phyloP scores from a whole-genome alignment of 2,329 filamentous ascomycete genomes.

The Trichoderma sp. region DNA sequence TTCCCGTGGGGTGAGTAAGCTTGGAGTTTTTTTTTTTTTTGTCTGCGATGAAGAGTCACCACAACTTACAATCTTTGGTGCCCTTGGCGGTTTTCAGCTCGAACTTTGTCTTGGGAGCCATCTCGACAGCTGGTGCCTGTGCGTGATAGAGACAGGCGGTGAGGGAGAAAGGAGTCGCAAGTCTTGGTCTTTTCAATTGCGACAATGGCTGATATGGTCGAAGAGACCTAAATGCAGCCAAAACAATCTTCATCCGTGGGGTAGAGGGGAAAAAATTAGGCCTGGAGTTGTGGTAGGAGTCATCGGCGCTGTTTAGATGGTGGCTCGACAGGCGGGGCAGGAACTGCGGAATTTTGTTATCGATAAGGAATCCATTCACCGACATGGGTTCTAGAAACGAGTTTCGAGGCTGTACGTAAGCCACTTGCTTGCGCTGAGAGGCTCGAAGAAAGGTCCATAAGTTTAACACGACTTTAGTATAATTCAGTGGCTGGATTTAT shows the following conservation, averaged over 20 bases:
- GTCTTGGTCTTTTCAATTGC: slow-evolving; percentile 9
- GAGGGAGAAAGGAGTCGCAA: slow-evolving; percentile 21
- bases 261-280: slow-evolving; percentile 21
- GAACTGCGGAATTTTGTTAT: slow-evolving; percentile 15
- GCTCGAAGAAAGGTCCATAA: too few species aligned
- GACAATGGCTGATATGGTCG: slow-evolving; percentile 19
- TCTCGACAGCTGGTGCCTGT: slow-evolving; percentile 25
- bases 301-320: slow-evolving; percentile 16
- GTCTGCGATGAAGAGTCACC: slow-evolving; percentile 35
- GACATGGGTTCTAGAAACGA: neutral
- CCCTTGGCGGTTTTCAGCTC: slow-evolving; percentile 76
- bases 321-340: slow-evolving; percentile 9
- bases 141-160: slow-evolving; percentile 25
- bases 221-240: slow-evolving; percentile 22
- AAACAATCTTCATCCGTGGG: slow-evolving; percentile 24
- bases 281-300: slow-evolving; percentile 20
- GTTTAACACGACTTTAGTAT: too few species aligned
- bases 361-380: neutral
- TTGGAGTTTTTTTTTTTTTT: neutral
- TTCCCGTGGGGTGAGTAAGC: slow-evolving; percentile 48
- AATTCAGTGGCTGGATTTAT: too few species aligned
- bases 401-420: too few species aligned
- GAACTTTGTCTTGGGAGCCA: slow-evolving; percentile 33
- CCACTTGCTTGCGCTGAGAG: too few species aligned
- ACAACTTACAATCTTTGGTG: slow-evolving; percentile 69